Conservation (phyloP, 2,329 filamentous ascomycete species). For the Cyanodermella asteris region DNA sequence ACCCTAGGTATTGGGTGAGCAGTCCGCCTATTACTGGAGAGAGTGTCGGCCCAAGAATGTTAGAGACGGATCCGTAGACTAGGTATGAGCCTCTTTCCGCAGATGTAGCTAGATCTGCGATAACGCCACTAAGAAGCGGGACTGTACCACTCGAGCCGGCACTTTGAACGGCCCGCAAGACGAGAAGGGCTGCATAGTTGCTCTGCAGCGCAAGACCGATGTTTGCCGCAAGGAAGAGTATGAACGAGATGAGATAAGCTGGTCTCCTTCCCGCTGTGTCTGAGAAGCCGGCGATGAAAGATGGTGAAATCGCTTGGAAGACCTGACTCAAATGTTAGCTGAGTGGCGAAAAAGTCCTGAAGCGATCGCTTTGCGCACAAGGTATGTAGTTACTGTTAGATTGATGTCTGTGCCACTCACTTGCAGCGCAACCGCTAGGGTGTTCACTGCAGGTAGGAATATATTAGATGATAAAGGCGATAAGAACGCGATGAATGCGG, state of each 20-base stretch:
- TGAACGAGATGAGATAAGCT: conserved; percentile 26
- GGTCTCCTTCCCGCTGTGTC: conserved; percentile 32
- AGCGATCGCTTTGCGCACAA: too few species aligned
- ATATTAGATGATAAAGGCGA: conserved; percentile 31
- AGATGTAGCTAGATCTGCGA: conserved; percentile 48
- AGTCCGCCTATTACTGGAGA: conserved; percentile 43
- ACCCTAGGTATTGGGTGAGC: conserved; percentile 40
- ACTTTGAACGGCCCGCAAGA: conserved; percentile 23
- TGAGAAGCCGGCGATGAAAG: conserved; percentile 38
- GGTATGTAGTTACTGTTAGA: conserved; percentile 25
- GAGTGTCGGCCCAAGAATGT: conserved; percentile 28
- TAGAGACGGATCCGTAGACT: conserved; percentile 38
- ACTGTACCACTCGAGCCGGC: conserved; percentile 40
- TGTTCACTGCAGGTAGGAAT: conserved; percentile 25
- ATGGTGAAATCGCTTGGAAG: conserved; percentile 39
- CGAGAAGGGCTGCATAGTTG: conserved; percentile 16
- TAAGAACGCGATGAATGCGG: conserved; percentile 29
- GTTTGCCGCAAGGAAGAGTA: conserved; percentile 20
- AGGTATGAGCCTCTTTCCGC: conserved; percentile 53
- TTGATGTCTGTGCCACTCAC: conserved; percentile 16
- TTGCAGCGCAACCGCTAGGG: conserved; percentile 14
- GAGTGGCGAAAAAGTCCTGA: conserved; percentile 6
- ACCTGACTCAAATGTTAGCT: conserved; percentile 17
- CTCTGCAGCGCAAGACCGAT: conserved; percentile 19
- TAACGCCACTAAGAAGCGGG: conserved; percentile 48